These are phyloP conservation scores for Fusarium mangiferae DNA, from an alignment of 2,329 filamentous ascomycete species.

Conservation along the genomic window DNA sequence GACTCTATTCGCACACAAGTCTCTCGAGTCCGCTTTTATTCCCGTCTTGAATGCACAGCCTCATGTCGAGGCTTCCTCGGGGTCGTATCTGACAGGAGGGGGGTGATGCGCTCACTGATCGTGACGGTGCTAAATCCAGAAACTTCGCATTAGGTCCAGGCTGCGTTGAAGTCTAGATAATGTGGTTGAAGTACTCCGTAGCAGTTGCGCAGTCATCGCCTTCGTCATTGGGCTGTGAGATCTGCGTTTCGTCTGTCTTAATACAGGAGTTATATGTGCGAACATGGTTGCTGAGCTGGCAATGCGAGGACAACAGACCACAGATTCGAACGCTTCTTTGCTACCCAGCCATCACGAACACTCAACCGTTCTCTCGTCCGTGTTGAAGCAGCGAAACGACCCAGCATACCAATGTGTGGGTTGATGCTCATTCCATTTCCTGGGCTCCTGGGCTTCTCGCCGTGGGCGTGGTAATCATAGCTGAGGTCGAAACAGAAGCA, in stretches of 20 bases:
- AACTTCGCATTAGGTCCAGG: background rate
- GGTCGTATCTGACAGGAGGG: conserved; percentile 10
- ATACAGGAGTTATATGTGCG: conserved; percentile 31
- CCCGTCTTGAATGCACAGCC: conserved; percentile 23
- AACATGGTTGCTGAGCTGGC: conserved; percentile 33
- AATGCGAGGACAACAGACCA: conserved; percentile 21
- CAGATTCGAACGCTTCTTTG: background rate
- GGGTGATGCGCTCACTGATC: conserved; percentile 13
- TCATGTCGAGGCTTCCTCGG: conserved; percentile 19
- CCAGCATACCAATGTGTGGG: conserved; percentile 14
- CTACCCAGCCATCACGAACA: background rate
- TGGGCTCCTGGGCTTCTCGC: conserved; percentile 22
- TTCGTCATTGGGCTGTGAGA: conserved; percentile 15
- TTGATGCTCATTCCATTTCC: conserved; percentile 24
- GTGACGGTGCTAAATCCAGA: conserved; percentile 6
- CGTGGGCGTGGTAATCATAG: conserved; percentile 18
- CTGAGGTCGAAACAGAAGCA: conserved; percentile 44
- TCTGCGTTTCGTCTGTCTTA: conserved; percentile 22
- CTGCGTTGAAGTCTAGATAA: background rate
- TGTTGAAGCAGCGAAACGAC: conserved; percentile 16
- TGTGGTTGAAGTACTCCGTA: background rate
- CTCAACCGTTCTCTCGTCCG: background rate
- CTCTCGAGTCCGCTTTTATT: conserved; percentile 15
- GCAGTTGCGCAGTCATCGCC: background rate
- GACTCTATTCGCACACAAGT: background rate